A percentile compares a stretch with the other conserved stretches of the same genome.
Evolutionary conservation across 768 basidiomycete genomes (phyloP).

Genomic region (Leccinum uliginosum): DNA sequence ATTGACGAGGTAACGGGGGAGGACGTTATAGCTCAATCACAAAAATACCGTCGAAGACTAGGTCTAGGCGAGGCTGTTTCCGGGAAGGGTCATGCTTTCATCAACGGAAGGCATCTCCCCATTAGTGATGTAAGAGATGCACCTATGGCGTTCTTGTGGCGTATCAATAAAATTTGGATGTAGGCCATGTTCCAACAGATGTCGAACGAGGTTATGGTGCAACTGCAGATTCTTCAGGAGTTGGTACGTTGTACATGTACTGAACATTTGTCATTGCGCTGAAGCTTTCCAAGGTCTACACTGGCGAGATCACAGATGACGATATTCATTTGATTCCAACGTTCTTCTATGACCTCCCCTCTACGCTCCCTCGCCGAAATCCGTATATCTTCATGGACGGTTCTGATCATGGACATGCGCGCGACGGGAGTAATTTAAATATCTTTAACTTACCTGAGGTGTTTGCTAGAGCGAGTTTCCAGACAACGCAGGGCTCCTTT

Average conservation of each 20-base stretch:
- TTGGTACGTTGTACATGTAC: conserved; percentile 40
- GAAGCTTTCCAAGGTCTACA: conserved; percentile 45
- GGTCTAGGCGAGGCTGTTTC: conserved; percentile 38
- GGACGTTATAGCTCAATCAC: conserved; percentile 40
- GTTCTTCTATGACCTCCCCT: conserved; percentile 90
- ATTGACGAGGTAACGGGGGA: conserved; percentile 27
- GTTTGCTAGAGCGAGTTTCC: conserved; percentile 36
- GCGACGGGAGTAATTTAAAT: conserved; percentile 7
- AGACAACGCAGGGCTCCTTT: conserved; percentile 42
- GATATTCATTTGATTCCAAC: conserved; percentile 49
- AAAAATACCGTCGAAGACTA: conserved; percentile 56
- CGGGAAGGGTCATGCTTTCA: conserved; percentile 65
- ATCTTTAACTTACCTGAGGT: conserved; percentile 30
- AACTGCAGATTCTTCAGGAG: conserved; percentile 70
- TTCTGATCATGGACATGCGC: conserved; percentile 21
- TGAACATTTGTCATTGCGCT: background rate
- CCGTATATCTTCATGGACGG: conserved; percentile 60
- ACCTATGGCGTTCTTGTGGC: too few species aligned
- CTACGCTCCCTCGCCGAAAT: conserved; percentile 68
- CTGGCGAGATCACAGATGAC: conserved; percentile 51
- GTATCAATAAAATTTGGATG: background rate
- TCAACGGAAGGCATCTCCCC: conserved; percentile 81
- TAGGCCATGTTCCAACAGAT: conserved; percentile 27
- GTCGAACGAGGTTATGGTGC: conserved; percentile 45
- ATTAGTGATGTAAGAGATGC: conserved; percentile 57